Percentiles rank a stretch among this genome's conserved stretches.
These are phyloP conservation scores for Aspergillus sp. DNA, from an alignment of 2,329 filamentous ascomycete species.

Conservation along the genomic window DNA sequence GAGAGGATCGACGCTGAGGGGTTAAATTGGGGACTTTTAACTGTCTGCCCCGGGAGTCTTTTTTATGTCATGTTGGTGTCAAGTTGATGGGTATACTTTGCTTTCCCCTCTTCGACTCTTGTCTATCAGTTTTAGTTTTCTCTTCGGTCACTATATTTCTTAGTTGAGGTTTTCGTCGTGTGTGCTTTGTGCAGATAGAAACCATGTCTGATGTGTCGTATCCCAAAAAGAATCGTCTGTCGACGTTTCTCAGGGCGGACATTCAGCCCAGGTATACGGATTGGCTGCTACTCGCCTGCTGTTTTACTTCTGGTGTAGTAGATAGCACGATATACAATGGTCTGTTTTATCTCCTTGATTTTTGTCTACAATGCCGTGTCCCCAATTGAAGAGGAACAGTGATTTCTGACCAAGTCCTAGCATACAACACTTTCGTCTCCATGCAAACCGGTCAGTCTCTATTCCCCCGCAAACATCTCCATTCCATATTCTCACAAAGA, in stretches of 20 bases:
- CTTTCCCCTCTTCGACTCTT: no score
- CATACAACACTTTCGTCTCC: slow-evolving; percentile 43
- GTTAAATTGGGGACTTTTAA: background rate
- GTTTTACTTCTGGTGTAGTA: slow-evolving; percentile 27
- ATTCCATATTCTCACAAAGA: background rate
- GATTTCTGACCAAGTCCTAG: slow-evolving; percentile 18
- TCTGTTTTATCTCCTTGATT: background rate
- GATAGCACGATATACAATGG: slow-evolving; percentile 34
- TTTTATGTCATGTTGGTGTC: background rate
- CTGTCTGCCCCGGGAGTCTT: background rate
- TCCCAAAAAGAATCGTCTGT: slow-evolving; percentile 5
- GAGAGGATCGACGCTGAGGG: background rate
- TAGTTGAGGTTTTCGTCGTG: background rate
- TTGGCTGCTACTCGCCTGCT: slow-evolving; percentile 27
- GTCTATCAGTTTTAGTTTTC: background rate
- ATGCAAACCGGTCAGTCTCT: background rate
- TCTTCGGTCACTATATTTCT: background rate
- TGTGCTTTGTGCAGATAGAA: background rate
- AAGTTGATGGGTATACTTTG: background rate
- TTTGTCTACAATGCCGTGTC: background rate
- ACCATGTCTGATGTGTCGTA: background rate
- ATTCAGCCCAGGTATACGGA: slow-evolving; percentile 25
- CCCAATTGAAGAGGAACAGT: background rate
- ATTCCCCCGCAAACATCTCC: background rate
- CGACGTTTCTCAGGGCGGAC: slow-evolving; percentile 19